phyloP scores from a whole-genome alignment of 306 rosid species.

The Corylus americana region DNA sequence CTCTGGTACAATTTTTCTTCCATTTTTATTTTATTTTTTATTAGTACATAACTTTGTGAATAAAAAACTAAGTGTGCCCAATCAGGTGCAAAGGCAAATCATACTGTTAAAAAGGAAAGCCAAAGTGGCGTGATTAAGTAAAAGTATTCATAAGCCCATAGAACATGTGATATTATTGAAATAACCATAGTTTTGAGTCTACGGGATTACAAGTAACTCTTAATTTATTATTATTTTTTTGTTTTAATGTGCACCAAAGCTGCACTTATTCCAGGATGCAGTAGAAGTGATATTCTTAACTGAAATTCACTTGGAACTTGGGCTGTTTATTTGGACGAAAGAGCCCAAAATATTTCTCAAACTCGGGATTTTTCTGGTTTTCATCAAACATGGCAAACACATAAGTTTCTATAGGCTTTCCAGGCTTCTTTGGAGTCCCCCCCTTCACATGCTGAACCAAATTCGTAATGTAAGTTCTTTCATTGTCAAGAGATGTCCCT shows the following conservation, averaged over 20 bases:
- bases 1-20: no score
- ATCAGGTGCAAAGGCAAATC: no score
- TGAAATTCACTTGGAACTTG: constrained; percentile 36
- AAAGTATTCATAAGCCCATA: no score
- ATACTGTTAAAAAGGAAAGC: no score
- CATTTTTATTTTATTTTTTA: no score
- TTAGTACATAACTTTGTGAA: no score
- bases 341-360: constrained; percentile 41
- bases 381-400: constrained; percentile 51
- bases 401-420: constrained; percentile 36
- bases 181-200: no score
- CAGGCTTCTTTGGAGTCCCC: constrained; percentile 46
- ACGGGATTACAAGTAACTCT: not conserved
- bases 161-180: not conserved
- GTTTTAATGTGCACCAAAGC: not conserved
- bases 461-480: constrained; percentile 40
- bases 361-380: constrained; percentile 20
- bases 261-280: no score
- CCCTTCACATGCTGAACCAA: constrained; percentile 39
- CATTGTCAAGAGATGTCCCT: constrained; percentile 39
- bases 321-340: constrained; percentile 40
- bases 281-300: not conserved
- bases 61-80: no score
- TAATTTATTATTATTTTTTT: not conserved
- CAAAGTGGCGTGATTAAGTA: no score